phyloP scores from a whole-genome alignment of 257 asterid genomes.

The Petrea volubilis region DNA sequence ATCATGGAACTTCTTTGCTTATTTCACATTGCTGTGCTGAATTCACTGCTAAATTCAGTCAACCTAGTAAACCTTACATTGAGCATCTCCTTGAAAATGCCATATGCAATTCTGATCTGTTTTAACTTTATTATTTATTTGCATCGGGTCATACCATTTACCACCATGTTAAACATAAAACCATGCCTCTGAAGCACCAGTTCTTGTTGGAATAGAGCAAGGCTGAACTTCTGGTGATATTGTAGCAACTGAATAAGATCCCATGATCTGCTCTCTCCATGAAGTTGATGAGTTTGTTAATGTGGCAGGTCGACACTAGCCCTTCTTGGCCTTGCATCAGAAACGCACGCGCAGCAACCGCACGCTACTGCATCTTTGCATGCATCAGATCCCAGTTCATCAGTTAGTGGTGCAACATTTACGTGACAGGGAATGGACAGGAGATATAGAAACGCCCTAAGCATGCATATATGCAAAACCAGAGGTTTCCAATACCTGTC shows the following conservation, averaged over 20 bases:
- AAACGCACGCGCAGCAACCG: constrained; percentile 43
- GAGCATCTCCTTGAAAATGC: background rate
- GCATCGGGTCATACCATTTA: background rate
- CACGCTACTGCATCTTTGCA: constrained; percentile 41
- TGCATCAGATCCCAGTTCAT: constrained; percentile 42
- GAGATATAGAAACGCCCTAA: background rate
- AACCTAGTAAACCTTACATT: background rate
- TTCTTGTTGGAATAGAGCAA: background rate
- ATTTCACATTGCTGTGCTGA: background rate
- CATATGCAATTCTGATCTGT: background rate
- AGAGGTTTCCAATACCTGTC: background rate
- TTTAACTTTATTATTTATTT: no score
- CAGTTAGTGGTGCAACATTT: constrained; percentile 41
- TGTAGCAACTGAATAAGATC: background rate
- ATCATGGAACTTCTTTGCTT: background rate
- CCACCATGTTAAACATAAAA: background rate
- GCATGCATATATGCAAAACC: background rate
- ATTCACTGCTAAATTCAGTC: background rate
- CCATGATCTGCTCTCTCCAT: background rate
- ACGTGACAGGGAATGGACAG: constrained; percentile 27
- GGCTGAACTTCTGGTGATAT: background rate
- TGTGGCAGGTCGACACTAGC: constrained; percentile 58
- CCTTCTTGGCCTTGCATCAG: constrained; percentile 65
- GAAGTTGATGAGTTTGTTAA: background rate
- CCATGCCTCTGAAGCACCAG: background rate